phyloP scores from a whole-genome alignment of 1,284 basidiomycete species.

The Blastosporella zonata region DNA sequence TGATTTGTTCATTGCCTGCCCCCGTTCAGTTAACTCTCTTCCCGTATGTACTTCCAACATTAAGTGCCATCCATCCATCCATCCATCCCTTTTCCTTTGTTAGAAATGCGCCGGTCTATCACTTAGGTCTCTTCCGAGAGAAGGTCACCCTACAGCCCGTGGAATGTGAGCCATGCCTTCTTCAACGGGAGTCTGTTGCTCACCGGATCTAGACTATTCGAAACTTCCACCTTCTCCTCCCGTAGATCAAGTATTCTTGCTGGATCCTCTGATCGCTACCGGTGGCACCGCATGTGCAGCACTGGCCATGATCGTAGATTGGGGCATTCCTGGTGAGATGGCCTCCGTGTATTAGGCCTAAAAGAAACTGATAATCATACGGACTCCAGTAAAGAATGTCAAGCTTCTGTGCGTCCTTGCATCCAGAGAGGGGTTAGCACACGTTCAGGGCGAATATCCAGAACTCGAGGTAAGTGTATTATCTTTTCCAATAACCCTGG shows the following conservation, averaged over 20 bases:
- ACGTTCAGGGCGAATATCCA: conserved; percentile 69
- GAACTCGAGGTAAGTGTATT: conserved; percentile 65
- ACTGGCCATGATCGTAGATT: conserved; percentile 79
- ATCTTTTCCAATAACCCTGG: neutral
- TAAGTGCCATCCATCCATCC: neutral
- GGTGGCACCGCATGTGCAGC: conserved; percentile 92
- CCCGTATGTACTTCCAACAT: conserved; percentile 15
- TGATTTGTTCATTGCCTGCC: neutral
- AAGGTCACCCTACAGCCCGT: conserved; percentile 90
- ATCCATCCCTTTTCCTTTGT: neutral
- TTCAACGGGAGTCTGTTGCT: conserved; percentile 7
- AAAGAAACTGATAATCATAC: conserved; percentile 4
- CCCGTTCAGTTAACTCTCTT: conserved; percentile 19
- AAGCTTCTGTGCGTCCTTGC: conserved; percentile 85
- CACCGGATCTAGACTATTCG: conserved; percentile 71
- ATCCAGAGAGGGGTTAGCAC: conserved; percentile 70
- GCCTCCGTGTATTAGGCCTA: neutral
- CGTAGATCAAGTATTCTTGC: conserved; percentile 80
- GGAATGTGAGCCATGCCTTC: conserved; percentile 60
- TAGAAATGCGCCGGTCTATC: conserved; percentile 81
- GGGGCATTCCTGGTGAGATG: conserved; percentile 71
- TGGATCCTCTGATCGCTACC: conserved; percentile 92
- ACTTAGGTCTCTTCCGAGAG: conserved; percentile 89
- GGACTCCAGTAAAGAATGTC: conserved; percentile 59
- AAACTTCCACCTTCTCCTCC: conserved; percentile 80